A percentile compares a stretch with the other conserved stretches of the same genome.
These are phyloP conservation scores for Cyberlindnera xylosilytica DNA, from an alignment of 805 yeast species.

Conservation along the genomic window DNA sequence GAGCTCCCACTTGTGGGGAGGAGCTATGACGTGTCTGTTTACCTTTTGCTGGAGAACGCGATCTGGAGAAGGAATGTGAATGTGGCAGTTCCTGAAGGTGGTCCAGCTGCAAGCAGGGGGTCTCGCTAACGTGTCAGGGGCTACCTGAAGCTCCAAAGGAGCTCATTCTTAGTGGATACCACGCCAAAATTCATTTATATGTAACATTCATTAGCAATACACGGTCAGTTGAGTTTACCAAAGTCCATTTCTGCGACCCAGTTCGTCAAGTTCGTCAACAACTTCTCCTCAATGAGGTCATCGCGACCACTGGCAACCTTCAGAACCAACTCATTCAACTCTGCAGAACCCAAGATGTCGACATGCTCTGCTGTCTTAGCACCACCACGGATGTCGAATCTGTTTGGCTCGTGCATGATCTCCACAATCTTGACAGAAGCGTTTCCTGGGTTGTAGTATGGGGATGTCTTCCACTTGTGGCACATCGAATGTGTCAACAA, in stretches of 20 bases:
- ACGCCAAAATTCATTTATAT: too few relatives aligned
- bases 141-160: too few relatives aligned
- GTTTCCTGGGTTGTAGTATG: conserved; percentile 77
- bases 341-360: conserved; percentile 91
- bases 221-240: conserved; percentile 13
- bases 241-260: conserved; percentile 44
- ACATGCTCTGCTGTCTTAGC: conserved; percentile 98
- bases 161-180: too few relatives aligned
- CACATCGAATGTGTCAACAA: conserved; percentile 84
- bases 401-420: conserved; percentile 88
- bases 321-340: conserved; percentile 79
- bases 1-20: not conserved
- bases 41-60: too few relatives aligned
- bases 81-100: too few relatives aligned
- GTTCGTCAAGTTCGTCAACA: conserved; percentile 54
- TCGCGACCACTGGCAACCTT: conserved; percentile 83
- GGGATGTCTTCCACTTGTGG: conserved; percentile 79
- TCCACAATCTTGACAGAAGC: conserved; percentile 78
- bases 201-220: too few relatives aligned
- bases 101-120: too few relatives aligned
- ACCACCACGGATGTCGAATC: conserved; percentile 94
- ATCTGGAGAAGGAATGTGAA: too few relatives aligned
- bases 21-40: conserved; percentile 3
- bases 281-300: conserved; percentile 55
- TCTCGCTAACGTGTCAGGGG: too few relatives aligned